phyloP scores from a whole-genome alignment of 306 rosid species.

The Cicer arietinum region DNA sequence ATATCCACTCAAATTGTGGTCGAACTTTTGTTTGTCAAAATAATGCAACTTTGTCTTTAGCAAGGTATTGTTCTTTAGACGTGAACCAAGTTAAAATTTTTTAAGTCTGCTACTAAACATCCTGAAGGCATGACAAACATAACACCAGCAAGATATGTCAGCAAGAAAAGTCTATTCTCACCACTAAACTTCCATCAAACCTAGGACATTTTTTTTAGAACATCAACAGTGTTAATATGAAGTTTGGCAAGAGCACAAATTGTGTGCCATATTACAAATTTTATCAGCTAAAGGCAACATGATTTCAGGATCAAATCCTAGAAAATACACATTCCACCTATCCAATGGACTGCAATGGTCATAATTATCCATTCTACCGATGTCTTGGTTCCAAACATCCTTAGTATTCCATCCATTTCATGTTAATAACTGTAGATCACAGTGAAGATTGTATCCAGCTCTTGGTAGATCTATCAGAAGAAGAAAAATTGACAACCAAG shows the following conservation, averaged over 20 bases:
- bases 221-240: not conserved
- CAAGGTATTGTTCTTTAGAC: not conserved
- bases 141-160: not conserved
- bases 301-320: conserved; percentile 25
- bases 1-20: not conserved
- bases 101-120: conserved; percentile 2
- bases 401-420: conserved; percentile 26
- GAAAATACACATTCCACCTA: not conserved
- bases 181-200: conserved; percentile 9
- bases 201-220: not conserved
- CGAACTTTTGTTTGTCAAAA: too few relatives aligned
- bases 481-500: conserved; percentile 9
- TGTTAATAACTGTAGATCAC: not conserved
- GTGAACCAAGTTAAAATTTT: not conserved
- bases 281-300: not conserved
- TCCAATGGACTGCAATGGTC: conserved; percentile 15
- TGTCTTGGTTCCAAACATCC: conserved; percentile 35
- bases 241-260: not conserved
- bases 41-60: not conserved
- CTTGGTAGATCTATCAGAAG: conserved; percentile 20
- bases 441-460: conserved; percentile 2
- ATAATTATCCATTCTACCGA: conserved; percentile 17
- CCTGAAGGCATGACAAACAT: conserved; percentile 1
- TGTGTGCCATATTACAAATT: not conserved
- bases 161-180: not conserved